These are phyloP conservation scores for Yamadazyma atlantica DNA, from an alignment of 1,139 yeast species.

Conservation along the genomic window DNA sequence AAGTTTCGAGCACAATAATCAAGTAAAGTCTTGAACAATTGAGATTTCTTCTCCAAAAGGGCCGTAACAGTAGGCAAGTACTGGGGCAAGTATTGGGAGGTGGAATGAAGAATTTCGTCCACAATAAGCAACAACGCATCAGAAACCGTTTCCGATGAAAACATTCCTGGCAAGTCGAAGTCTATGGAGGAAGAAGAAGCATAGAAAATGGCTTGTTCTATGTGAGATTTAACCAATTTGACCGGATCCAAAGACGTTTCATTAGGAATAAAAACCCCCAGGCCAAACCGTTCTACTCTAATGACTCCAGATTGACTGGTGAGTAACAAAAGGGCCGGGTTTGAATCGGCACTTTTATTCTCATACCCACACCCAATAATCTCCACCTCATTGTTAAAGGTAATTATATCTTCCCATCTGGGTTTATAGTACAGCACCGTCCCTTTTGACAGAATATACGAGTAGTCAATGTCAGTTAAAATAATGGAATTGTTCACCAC, in stretches of 20 bases:
- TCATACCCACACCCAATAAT: slow-evolving; percentile 66
- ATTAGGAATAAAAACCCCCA: slow-evolving; percentile 4
- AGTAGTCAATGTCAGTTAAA: slow-evolving; percentile 55
- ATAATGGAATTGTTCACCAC: slow-evolving; percentile 62
- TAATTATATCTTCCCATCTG: slow-evolving; percentile 78
- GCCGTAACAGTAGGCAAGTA: slow-evolving; percentile 28
- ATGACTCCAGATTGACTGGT: slow-evolving; percentile 65
- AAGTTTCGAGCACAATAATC: slow-evolving; percentile 50
- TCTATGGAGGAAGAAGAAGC: slow-evolving; percentile 51
- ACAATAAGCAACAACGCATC: slow-evolving; percentile 51
- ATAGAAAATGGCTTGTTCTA: slow-evolving; percentile 79
- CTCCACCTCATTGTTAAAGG: slow-evolving; percentile 51
- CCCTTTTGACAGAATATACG: slow-evolving; percentile 31
- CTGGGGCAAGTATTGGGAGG: slow-evolving; percentile 34
- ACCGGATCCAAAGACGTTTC: slow-evolving; percentile 21
- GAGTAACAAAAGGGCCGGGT: slow-evolving; percentile 47
- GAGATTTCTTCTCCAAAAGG: slow-evolving; percentile 24
- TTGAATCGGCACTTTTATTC: slow-evolving; percentile 25
- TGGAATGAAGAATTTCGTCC: slow-evolving; percentile 54
- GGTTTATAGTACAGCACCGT: slow-evolving; percentile 48
- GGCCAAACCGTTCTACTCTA: slow-evolving; percentile 51
- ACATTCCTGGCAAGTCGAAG: slow-evolving; percentile 46
- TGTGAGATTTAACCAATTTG: slow-evolving; percentile 60
- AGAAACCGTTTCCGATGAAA: slow-evolving; percentile 39
- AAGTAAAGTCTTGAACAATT: slow-evolving; percentile 40